phyloP scores from a whole-genome alignment of 2,329 filamentous ascomycete genomes.

The Aspergillus proliferans region DNA sequence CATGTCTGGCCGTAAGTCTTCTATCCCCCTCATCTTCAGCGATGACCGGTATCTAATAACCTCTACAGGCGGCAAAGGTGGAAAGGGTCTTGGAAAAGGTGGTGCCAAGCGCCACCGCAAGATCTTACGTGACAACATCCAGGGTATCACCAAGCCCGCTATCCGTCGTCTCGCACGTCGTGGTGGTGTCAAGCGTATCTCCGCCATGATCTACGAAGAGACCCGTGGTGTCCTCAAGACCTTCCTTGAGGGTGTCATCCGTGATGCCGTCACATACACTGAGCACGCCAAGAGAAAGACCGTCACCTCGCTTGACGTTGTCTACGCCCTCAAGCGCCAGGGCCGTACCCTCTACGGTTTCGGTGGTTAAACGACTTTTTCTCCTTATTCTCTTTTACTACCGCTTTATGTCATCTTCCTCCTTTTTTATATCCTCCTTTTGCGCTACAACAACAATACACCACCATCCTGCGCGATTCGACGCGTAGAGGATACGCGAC shows the following conservation, averaged over 20 bases:
- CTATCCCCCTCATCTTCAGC: background rate
- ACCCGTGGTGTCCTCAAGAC: constrained; percentile 77
- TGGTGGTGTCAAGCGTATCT: constrained; percentile 99
- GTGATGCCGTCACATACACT: constrained; percentile 73
- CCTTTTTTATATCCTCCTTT: constrained; percentile 22
- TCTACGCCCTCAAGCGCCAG: constrained; percentile 60
- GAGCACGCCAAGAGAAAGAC: constrained; percentile 70
- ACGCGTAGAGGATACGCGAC: constrained; percentile 27
- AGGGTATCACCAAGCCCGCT: constrained; percentile 97
- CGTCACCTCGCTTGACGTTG: constrained; percentile 53
- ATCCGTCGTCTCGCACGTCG: constrained; percentile 97
- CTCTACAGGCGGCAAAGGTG: constrained; percentile 76
- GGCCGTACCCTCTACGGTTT: constrained; percentile 77
- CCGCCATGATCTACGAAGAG: constrained; percentile 86
- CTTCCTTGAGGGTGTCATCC: constrained; percentile 76
- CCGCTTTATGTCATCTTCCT: constrained; percentile 16
- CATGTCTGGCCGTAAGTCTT: constrained; percentile 55
- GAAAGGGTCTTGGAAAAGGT: constrained; percentile 96
- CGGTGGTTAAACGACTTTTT: constrained; percentile 62
- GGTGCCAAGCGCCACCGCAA: constrained; percentile 98
- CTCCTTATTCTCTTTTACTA: constrained; percentile 7
- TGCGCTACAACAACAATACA: constrained; percentile 1
- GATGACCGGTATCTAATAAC: constrained; percentile 36
- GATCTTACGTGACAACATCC: constrained; percentile 99
- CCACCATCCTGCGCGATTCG: constrained; percentile 27